A percentile compares a stretch with the other conserved stretches of the same genome.
Conservation (phyloP, 257 asterid species). For the Solanum peruvianum region DNA sequence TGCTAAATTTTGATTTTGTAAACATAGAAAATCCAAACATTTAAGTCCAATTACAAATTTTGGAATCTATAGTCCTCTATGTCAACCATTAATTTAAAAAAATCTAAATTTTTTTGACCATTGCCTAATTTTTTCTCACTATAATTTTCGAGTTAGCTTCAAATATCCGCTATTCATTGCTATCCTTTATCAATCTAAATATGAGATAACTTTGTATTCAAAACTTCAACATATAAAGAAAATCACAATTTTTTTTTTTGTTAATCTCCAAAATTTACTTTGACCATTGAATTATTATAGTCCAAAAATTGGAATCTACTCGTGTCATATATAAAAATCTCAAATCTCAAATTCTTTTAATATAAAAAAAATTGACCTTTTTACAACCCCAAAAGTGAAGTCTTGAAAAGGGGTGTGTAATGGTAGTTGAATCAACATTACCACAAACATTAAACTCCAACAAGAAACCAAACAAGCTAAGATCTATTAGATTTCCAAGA, state of each 20-base stretch:
- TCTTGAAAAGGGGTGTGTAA: not conserved
- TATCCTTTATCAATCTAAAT: fast-evolving
- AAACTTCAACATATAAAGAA: not conserved
- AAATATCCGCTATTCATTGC: fast-evolving
- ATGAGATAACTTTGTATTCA: not conserved
- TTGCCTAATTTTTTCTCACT: not conserved
- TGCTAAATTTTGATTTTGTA: not conserved
- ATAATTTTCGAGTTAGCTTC: not conserved
- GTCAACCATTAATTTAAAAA: not conserved
- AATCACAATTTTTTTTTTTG: not conserved
- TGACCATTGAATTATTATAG: not conserved
- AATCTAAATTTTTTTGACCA: not conserved
- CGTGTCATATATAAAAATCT: not conserved
- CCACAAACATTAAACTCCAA: not conserved
- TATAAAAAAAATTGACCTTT: not conserved
- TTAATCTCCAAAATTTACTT: not conserved
- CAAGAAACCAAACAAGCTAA: not conserved
- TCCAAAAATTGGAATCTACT: not conserved
- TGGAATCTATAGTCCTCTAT: not conserved
- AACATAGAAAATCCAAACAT: not conserved
- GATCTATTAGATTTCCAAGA: not conserved
- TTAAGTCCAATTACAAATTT: not conserved
- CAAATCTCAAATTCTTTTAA: not conserved
- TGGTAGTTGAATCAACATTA: slow-evolving; percentile 18
- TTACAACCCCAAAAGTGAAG: not conserved